These are phyloP conservation scores for Selenicereus undatus DNA, from an alignment of 148 eudicot genomes.

Conservation along the genomic window DNA sequence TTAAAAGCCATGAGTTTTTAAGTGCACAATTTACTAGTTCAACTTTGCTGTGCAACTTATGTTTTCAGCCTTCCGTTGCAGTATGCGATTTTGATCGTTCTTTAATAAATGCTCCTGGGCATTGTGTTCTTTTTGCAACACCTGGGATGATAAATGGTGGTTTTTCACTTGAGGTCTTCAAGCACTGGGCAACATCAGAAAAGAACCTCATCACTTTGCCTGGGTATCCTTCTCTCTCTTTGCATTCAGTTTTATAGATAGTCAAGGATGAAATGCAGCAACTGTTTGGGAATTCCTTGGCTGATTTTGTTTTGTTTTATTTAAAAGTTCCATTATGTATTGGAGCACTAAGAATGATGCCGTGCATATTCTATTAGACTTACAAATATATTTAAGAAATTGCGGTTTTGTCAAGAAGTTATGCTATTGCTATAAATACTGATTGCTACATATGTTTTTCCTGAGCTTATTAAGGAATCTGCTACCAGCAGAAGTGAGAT, in stretches of 20 bases:
- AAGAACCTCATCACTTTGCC: conserved; percentile 79
- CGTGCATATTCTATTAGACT: no score
- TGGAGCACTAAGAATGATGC: no score
- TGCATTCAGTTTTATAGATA: neutral
- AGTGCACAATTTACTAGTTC: neutral
- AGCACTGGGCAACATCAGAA: conserved; percentile 93
- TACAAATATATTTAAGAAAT: no score
- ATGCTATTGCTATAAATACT: no score
- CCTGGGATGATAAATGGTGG: conserved; percentile 96
- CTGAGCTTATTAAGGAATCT: no score
- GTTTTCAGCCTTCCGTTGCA: conserved; percentile 29
- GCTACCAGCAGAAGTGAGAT: no score
- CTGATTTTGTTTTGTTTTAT: no score
- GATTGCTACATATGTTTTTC: no score
- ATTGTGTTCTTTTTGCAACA: conserved; percentile 97
- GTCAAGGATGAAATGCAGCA: neutral
- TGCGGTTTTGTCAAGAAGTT: no score
- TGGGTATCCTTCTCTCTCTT: conserved; percentile 44
- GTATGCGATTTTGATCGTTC: conserved; percentile 81
- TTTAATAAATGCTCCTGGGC: conserved; percentile 79
- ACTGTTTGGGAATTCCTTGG: no score
- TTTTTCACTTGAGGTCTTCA: conserved; percentile 92
- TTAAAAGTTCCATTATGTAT: no score
- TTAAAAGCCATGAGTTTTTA: neutral
- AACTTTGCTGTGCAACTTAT: neutral